Evolutionary conservation across 2,329 filamentous ascomycete species (phyloP).

Genomic region (Sporothrix dimorphospora): DNA sequence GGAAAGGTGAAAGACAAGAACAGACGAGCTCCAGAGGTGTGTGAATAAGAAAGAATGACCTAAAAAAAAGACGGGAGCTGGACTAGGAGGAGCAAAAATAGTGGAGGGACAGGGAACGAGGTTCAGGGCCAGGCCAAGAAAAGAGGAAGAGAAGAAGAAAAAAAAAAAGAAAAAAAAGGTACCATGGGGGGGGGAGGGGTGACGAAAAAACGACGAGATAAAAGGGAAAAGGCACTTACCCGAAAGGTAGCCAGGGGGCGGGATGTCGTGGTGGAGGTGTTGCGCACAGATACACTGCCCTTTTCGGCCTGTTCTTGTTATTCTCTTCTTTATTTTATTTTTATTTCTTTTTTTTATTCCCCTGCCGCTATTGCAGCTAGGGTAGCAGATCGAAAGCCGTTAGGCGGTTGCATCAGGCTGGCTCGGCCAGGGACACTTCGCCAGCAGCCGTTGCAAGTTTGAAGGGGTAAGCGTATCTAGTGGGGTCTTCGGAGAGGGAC

Average conservation of each 20-base stretch:
- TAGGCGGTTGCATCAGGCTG: constrained; percentile 30
- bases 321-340: constrained; percentile 17
- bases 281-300: constrained; percentile 31
- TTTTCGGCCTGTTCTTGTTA: constrained; percentile 17
- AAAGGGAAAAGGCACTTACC: constrained; percentile 28
- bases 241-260: constrained; percentile 29
- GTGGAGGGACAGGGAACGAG: constrained; percentile 23
- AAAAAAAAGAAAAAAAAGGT: neutral
- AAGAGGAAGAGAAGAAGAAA: neutral
- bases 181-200: neutral
- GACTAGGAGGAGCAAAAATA: neutral
- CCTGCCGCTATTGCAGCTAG: constrained; percentile 25
- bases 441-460: constrained; percentile 33
- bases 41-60: neutral
- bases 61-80: neutral
- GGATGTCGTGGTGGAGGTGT: constrained; percentile 27
- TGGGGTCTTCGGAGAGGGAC: constrained; percentile 26
- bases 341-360: constrained; percentile 11
- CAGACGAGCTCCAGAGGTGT: neutral
- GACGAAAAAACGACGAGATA: constrained; percentile 13
- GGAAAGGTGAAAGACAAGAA: constrained; percentile 21
- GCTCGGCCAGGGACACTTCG: constrained; percentile 33
- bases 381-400: constrained; percentile 31
- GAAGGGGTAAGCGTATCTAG: constrained; percentile 32
- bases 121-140: neutral